These are phyloP conservation scores for Rhizodiscina lignyota DNA, from an alignment of 495 filamentous ascomycete species.

Conservation along the genomic window DNA sequence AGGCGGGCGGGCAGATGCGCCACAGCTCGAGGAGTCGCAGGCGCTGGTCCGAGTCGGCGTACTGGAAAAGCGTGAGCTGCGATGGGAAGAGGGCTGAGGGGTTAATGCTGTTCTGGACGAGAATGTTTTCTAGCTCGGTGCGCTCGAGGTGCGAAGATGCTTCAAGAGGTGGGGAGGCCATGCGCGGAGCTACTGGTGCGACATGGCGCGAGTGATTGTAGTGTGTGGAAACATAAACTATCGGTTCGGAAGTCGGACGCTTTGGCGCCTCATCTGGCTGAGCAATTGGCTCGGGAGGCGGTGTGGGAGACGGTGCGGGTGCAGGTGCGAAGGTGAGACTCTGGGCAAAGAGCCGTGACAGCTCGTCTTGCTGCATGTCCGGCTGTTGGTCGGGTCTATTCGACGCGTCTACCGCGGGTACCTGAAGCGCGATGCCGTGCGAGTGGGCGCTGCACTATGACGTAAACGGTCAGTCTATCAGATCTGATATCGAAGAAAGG, in stretches of 20 bases:
- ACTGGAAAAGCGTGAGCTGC: conserved; percentile 21
- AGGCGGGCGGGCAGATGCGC: conserved; percentile 20
- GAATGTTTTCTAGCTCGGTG: conserved; percentile 12
- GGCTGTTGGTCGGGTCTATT: conserved; percentile 12
- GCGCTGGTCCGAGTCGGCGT: conserved; percentile 15
- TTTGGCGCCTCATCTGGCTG: conserved; percentile 1
- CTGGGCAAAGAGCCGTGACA: conserved; percentile 19
- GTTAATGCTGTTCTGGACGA: conserved; percentile 19
- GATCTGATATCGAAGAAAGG: conserved; percentile 2
- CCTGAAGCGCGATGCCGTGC: conserved; percentile 14
- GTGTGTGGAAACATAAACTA: conserved; percentile 21
- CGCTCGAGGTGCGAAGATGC: background rate
- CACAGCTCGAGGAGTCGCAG: conserved; percentile 24
- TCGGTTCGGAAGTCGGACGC: conserved; percentile 7
- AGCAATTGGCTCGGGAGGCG: conserved; percentile 3
- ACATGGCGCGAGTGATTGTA: conserved; percentile 19
- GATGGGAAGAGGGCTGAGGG: conserved; percentile 20
- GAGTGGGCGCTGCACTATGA: conserved; percentile 22
- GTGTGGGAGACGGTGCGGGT: conserved; percentile 4
- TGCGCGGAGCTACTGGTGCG: conserved; percentile 12
- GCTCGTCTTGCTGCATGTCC: conserved; percentile 22
- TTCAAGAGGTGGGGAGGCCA: background rate
- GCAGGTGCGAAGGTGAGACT: conserved; percentile 12
- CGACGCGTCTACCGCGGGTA: no score
- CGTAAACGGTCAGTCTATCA: conserved; percentile 13